Evolutionary conservation across 2,329 filamentous ascomycete species (phyloP), one percentile per base, ranked within the genome.

Genomic region (Xylariaceae sp.): DNA sequence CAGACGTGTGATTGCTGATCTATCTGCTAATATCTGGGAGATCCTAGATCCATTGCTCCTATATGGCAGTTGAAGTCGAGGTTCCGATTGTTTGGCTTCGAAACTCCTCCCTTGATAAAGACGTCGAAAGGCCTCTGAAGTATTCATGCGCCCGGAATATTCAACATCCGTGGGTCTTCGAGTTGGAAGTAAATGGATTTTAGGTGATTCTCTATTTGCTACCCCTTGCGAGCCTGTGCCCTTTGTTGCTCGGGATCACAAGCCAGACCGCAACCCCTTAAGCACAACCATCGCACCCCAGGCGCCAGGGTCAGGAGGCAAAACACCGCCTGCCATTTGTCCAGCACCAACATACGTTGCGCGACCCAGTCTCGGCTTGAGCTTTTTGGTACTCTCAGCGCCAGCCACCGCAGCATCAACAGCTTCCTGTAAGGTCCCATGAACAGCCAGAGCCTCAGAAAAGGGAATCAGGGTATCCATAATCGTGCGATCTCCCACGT

Each of bases 251-350:
- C 44, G 47, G 2, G 8, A 3, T 47, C 7, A 67, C 56, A 70
- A 56, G n/a, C 68, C 68, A 4, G 56, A 56, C 54, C 62, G 64
- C 53, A 80, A 60, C 1, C 76, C 78, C 63, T 73, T 71, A 49
- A 82, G 76, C 1, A 75, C 80, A 13, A 82, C 79, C 79, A 85
- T 85, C 23, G 87, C 79, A n/a, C 86, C 87, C 77, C 86, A 85
- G 3, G 87, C 87, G 35, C 87, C 87, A 0, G 87, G 87, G 70
- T 90, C 87, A 2, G 87, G 86, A 3, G 88, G 84, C 57, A 81
- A 62, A 50, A 78, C 79, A 55, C 73, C 73, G 56, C 76, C 78
- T 60, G 81, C 76, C 58, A 77, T 81, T 2, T 76, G 76, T 49
- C 80, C 80, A 1, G 78, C 79, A 4, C 82, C 85, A 2, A 89